Conservation (phyloP, 1,139 yeast species). For the Candida tetrigidarum region DNA sequence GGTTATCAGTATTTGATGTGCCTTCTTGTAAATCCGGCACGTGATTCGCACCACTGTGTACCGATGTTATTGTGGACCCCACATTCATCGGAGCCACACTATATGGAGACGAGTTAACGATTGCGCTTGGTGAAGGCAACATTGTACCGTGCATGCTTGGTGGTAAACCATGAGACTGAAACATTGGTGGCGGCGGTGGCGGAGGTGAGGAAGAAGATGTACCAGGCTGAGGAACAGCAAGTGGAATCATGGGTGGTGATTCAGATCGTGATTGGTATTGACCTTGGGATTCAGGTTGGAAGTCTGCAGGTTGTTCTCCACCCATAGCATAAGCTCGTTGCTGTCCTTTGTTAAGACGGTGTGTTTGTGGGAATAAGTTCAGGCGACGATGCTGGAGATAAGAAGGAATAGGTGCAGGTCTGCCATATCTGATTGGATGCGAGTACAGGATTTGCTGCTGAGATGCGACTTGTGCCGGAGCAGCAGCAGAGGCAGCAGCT, state of each 20-base stretch:
- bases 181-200: too few relatives aligned
- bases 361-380: constrained; percentile 2
- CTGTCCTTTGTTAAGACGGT: constrained; percentile 1
- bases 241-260: too few relatives aligned
- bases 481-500: too few relatives aligned
- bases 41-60: background rate
- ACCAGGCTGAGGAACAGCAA: background rate
- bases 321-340: constrained; percentile 2
- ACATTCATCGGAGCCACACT: background rate
- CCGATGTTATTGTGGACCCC: background rate
- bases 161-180: background rate
- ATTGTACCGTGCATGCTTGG: background rate
- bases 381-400: constrained; percentile 3
- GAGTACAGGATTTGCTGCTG: constrained; percentile 4
- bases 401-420: constrained; percentile 7
- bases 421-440: constrained; percentile 9
- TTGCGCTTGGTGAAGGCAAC: background rate
- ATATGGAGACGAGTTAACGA: background rate
- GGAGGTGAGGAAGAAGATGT: too few relatives aligned
- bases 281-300: too few relatives aligned
- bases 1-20: background rate
- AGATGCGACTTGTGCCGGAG: constrained; percentile 1
- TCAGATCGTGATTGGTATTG: too few relatives aligned
- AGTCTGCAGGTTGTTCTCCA: background rate
- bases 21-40: background rate